Conservation (phyloP, 164 flowering plant genomes). For the Platanus orientalis region DNA sequence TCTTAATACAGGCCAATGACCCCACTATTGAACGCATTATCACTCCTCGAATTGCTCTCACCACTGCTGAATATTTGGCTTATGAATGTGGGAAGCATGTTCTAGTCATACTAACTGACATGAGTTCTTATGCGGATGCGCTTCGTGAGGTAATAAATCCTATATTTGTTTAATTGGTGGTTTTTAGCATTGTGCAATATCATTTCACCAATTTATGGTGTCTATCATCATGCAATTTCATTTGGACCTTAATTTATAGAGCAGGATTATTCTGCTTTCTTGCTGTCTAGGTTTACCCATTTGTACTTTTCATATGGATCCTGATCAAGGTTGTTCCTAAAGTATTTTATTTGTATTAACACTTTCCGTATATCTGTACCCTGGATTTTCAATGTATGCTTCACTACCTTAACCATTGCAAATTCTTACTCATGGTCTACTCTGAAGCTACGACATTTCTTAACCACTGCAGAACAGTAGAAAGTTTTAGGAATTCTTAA, state of each 20-base stretch:
- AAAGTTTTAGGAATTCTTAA: no score
- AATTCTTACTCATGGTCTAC: no score
- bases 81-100: slow-evolving; percentile 99
- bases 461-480: no score
- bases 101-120: slow-evolving; percentile 89
- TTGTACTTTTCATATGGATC: no score
- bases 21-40: slow-evolving; percentile 97
- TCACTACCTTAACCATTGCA: no score
- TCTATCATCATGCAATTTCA: not conserved
- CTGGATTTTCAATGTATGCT: no score
- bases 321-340: no score
- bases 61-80: slow-evolving; percentile 96
- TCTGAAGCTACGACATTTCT: no score
- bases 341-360: no score
- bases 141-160: slow-evolving; percentile 75
- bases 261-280: no score
- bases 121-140: slow-evolving; percentile 99
- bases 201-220: not conserved
- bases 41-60: slow-evolving; percentile 94
- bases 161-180: not conserved
- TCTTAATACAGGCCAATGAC: slow-evolving; percentile 77
- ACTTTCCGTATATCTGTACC: no score
- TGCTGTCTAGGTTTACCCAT: no score
- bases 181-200: not conserved
- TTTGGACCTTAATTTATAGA: not conserved